Conservation (phyloP, 805 yeast species). For the Monosporozyma yasuniensis region DNA sequence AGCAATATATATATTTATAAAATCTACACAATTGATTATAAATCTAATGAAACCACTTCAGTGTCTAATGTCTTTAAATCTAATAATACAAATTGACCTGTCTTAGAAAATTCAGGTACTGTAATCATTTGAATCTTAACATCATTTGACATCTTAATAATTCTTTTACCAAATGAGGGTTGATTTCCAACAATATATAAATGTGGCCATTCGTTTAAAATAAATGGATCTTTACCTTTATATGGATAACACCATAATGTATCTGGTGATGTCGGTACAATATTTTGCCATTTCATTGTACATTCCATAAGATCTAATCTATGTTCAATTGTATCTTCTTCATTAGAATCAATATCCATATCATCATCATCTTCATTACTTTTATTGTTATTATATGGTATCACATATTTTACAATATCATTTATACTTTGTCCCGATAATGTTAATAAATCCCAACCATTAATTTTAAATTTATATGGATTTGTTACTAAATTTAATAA, state of each 20-base stretch:
- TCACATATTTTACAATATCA: conserved; percentile 64
- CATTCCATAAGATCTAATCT: conserved; percentile 53
- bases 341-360: neutral
- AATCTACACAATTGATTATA: no score
- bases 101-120: conserved; percentile 59
- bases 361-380: conserved; percentile 18
- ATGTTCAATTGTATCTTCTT: conserved; percentile 18
- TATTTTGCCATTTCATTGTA: conserved; percentile 73
- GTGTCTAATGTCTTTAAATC: conserved; percentile 50
- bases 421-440: conserved; percentile 78
- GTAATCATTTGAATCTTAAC: conserved; percentile 46
- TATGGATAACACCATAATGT: conserved; percentile 87
- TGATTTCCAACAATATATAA: conserved; percentile 85
- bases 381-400: conserved; percentile 29
- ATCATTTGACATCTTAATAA: conserved; percentile 31
- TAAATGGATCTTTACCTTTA: conserved; percentile 68
- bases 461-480: conserved; percentile 62
- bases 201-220: conserved; percentile 72
- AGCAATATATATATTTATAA: no score
- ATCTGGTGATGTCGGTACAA: conserved; percentile 93
- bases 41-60: conserved; percentile 35
- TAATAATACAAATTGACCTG: conserved; percentile 57
- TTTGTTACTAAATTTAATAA: conserved; percentile 45
- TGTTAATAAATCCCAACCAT: conserved; percentile 52
- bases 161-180: conserved; percentile 44